Base-by-base conservation (phyloP, 2,329 filamentous ascomycete genomes). In the Hypocreales sp. region DNA sequence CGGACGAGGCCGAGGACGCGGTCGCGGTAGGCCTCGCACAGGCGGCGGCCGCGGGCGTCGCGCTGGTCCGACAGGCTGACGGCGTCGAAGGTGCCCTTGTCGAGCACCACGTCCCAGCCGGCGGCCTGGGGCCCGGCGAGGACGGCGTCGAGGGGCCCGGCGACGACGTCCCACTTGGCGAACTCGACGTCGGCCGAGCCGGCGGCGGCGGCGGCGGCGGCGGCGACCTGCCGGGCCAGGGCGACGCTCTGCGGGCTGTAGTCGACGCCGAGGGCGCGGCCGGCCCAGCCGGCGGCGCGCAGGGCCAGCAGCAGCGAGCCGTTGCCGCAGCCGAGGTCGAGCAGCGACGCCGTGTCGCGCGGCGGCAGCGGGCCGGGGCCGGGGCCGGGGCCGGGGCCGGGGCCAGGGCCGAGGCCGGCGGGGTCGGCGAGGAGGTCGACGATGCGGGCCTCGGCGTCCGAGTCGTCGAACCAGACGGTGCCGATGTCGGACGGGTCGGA, bases 61-160 rank as follows among this genome's bases (percentile, higher is more conserved):
- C 46, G 50, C 37, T 74, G 71, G 31, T 63, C 61, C 28, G 64
- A 70, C n/a, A 95, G 59, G 26, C 75, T 84, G 19, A 98, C 79
- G 8, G 90, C 90, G 58, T 98, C 90, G 49, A 95, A 98, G 1
- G 90, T 98, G 24, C 90, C 90, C 56, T 98, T 98, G 55, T 98
- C 90, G n/a, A 94, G 67, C 0, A 94, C 77, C 0, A 94, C 72
- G 51, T 95, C 84, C 58, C 86, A 95, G 1, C 79, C 79, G 0
- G 50, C 48, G 1, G 40, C 40, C 18, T 50, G 39, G 3, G 31
- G 14, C 8, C 41, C 40, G 12, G 31, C 33, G 15, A 48, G 40
- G 3, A 65, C 56, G 1, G 48, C 40, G 0, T 37, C 33, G 19
- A 54, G 44, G 3, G 51, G 32, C 2, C 56, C 56, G 8, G 45